Base-by-base conservation (phyloP, 176 grass and related monocot species). In the Dendrocalamus sinicus region DNA sequence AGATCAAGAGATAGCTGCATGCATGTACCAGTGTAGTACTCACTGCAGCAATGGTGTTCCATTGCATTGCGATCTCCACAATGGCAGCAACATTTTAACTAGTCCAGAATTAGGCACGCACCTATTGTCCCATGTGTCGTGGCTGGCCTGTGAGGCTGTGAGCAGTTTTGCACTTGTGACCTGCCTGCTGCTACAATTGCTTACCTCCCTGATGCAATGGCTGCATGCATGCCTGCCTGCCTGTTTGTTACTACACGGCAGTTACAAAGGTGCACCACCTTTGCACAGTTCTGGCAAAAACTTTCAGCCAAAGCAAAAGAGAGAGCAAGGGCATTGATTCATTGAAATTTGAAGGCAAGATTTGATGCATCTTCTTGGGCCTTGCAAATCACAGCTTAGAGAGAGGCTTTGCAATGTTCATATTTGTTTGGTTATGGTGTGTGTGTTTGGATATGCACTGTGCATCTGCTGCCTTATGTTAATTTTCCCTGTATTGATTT, bases 91-190 rank as follows among this genome's bases (percentile, higher is more conserved):
- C 37, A 65, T 55, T 86, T 86, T 90, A 73, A 83, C 89, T 78
- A 83, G 66, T 41, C 66, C 79, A 78, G 50, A 90, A 72, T 65
- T 46, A 82, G 89, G 83, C 79, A 82, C 72, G 35, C 84, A 90
- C 35, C 17, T 22, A 12, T 77, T 72, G 65, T 71, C 72, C 77
- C 48, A 41, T 79, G 75, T 40, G 58, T 66, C 81, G 50, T 67
- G 24, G 35, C 20, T 43, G 28, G 24, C 57, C 35, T 46, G 50
- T 72, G 13, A 48, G 5, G 35, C 20, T 14, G 75, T 47, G 58
- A 72, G 4, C 24, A 30, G 41, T 83, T 19, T 32, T 17, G n/a
- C 51, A 48, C 75, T 74, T 76, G 86, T 26, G 39, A 26, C 55
- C 46, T 7, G 43, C 43, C 20, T 53, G 45, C 12, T 61, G 52